phyloP scores from a whole-genome alignment of 129 eudicot genomes.

The Chrysanthemum seticuspe region DNA sequence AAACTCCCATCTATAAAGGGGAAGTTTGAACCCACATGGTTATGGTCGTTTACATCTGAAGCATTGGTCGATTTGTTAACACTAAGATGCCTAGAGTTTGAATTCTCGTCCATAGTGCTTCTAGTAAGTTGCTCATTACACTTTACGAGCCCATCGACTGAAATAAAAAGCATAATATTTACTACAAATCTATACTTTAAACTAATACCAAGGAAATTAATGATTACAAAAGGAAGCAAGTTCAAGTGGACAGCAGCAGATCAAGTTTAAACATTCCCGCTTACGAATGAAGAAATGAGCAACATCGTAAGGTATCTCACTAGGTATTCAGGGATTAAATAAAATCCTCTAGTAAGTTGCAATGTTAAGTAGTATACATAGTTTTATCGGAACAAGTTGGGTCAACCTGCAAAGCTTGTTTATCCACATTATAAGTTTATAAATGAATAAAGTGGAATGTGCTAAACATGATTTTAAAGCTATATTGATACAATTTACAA shows the following conservation, averaged over 20 bases:
- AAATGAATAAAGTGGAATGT: no score
- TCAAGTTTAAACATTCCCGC: neutral
- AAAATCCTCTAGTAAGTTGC: no score
- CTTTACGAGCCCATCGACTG: constrained; percentile 85
- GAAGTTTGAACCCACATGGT: constrained; percentile 53
- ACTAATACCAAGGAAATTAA: constrained; percentile 1
- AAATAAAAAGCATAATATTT: constrained; percentile 14
- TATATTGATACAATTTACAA: neutral
- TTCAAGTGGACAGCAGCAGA: neutral
- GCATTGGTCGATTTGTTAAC: constrained; percentile 40
- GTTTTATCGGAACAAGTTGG: no score
- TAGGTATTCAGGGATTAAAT: neutral
- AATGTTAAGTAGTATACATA: no score
- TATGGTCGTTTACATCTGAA: constrained; percentile 48
- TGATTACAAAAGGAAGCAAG: neutral
- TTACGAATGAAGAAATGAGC: neutral
- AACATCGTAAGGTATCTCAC: neutral
- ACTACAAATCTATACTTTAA: neutral
- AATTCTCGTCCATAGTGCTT: constrained; percentile 40
- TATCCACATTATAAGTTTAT: no score
- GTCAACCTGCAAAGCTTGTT: neutral
- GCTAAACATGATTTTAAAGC: neutral
- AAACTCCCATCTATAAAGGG: constrained; percentile 76
- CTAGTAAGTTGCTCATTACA: constrained; percentile 59
- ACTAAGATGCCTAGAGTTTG: constrained; percentile 36